Evolutionary conservation across 495 filamentous ascomycete species (phyloP).

Genomic region (Rusavskia elegans): DNA sequence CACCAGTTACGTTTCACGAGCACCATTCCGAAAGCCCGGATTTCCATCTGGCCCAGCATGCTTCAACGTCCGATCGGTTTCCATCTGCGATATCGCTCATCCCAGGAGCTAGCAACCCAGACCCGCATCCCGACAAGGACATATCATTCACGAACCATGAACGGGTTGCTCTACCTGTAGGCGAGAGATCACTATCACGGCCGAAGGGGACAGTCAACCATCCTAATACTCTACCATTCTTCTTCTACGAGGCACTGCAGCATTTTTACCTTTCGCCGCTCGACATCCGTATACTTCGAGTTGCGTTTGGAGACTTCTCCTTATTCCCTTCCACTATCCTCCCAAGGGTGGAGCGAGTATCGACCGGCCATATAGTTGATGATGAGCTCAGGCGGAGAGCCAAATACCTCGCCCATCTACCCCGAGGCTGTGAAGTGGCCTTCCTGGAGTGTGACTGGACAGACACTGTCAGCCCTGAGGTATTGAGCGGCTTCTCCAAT

Average conservation of each 20-base stretch:
- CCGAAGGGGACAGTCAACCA: neutral
- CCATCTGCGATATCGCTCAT: slow-evolving; percentile 14
- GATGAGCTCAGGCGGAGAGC: slow-evolving; percentile 73
- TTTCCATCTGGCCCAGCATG: slow-evolving; percentile 37
- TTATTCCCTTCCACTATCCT: slow-evolving; percentile 79
- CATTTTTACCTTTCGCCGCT: slow-evolving; percentile 89
- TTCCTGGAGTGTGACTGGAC: slow-evolving; percentile 98
- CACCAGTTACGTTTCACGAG: slow-evolving; percentile 32
- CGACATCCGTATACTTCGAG: slow-evolving; percentile 88
- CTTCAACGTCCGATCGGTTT: slow-evolving; percentile 26
- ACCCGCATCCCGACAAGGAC: neutral
- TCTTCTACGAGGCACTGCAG: slow-evolving; percentile 79
- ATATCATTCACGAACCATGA: neutral
- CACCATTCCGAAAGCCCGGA: slow-evolving; percentile 29
- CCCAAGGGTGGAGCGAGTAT: slow-evolving; percentile 81
- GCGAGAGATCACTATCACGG: neutral
- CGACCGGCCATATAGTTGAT: slow-evolving; percentile 79
- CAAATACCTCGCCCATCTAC: slow-evolving; percentile 84
- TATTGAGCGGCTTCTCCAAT: slow-evolving; percentile 52
- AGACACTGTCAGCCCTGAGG: slow-evolving; percentile 62
- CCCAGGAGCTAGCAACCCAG: neutral
- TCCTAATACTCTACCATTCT: slow-evolving; percentile 24
- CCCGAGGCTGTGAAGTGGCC: slow-evolving; percentile 80
- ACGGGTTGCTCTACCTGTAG: neutral
- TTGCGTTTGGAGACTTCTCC: slow-evolving; percentile 71